phyloP scores from a whole-genome alignment of 352 stramenopile species.

The Phytophthora pini region DNA sequence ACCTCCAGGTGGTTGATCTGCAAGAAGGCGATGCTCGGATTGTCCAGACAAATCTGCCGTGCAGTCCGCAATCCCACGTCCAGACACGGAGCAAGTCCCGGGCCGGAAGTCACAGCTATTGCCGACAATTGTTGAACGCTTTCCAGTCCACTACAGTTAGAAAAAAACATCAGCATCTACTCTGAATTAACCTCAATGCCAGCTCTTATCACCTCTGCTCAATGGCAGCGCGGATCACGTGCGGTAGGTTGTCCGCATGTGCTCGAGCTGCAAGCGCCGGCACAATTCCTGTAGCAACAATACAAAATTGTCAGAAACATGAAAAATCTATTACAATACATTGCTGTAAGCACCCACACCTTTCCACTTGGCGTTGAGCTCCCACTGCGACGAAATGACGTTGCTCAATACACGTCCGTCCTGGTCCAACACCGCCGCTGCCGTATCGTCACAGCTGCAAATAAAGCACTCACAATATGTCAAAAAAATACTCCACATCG shows the following conservation, averaged over 20 bases:
- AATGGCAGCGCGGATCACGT: conserved; percentile 93
- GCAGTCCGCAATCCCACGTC: conserved; percentile 92
- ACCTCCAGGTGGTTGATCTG: conserved; percentile 98
- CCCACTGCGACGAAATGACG: conserved; percentile 94
- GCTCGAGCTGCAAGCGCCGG: conserved; percentile 93
- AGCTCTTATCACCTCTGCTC: conserved; percentile 69
- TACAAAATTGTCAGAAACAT: not conserved
- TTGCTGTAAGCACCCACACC: conserved; percentile 32
- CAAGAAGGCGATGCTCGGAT: conserved; percentile 93
- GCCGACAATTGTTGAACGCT: conserved; percentile 90
- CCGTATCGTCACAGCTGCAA: conserved; percentile 94
- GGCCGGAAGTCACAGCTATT: conserved; percentile 96
- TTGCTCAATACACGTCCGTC: conserved; percentile 93
- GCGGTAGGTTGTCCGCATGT: conserved; percentile 95
- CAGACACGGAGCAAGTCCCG: conserved; percentile 97
- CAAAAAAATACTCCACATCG: not conserved
- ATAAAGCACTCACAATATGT: not conserved
- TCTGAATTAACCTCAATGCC: not conserved
- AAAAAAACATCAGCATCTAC: not conserved
- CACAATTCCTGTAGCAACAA: conserved; percentile 89
- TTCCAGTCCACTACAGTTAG: conserved; percentile 56
- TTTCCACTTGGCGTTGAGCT: conserved; percentile 88
- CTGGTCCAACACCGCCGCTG: conserved; percentile 88
- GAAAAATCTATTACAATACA: conserved; percentile 4
- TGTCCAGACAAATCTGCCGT: conserved; percentile 83